Evolutionary conservation across 1,284 basidiomycete genomes (phyloP).

Genomic region (Tetrapyrgos nigripes): DNA sequence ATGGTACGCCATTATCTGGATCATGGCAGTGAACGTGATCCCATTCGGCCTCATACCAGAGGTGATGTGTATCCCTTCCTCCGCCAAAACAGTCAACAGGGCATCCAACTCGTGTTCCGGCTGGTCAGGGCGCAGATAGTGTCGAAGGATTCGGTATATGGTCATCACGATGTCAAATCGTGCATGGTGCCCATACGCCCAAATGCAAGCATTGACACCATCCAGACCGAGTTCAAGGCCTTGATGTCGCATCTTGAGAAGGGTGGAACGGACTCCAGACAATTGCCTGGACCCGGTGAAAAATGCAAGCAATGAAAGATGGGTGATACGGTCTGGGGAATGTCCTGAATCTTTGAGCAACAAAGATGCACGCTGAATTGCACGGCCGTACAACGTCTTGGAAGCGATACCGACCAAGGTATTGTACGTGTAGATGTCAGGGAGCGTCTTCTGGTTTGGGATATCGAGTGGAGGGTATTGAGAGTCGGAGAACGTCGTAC

Average conservation of each 20-base stretch:
- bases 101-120: constrained; percentile 39
- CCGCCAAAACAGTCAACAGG: constrained; percentile 38
- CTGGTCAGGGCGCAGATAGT: constrained; percentile 47
- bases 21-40: constrained; percentile 72
- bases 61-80: constrained; percentile 54
- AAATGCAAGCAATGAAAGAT: constrained; percentile 64
- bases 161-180: constrained; percentile 60
- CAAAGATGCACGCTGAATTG: constrained; percentile 56
- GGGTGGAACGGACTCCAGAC: constrained; percentile 57
- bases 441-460: constrained; percentile 33
- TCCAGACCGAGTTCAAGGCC: constrained; percentile 62
- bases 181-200: constrained; percentile 63
- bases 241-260: constrained; percentile 57
- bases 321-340: constrained; percentile 63
- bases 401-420: constrained; percentile 69
- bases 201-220: constrained; percentile 70
- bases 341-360: constrained; percentile 60
- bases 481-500: constrained; percentile 39
- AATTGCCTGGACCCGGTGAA: constrained; percentile 55
- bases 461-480: constrained; percentile 14
- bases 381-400: constrained; percentile 49
- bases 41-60: constrained; percentile 58
- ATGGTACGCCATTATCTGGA: constrained; percentile 72
- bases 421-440: constrained; percentile 73
- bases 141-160: constrained; percentile 69